Evolutionary conservation across 2,329 filamentous ascomycete species (phyloP).

Genomic region (Phaeophleospora eucalypticola): DNA sequence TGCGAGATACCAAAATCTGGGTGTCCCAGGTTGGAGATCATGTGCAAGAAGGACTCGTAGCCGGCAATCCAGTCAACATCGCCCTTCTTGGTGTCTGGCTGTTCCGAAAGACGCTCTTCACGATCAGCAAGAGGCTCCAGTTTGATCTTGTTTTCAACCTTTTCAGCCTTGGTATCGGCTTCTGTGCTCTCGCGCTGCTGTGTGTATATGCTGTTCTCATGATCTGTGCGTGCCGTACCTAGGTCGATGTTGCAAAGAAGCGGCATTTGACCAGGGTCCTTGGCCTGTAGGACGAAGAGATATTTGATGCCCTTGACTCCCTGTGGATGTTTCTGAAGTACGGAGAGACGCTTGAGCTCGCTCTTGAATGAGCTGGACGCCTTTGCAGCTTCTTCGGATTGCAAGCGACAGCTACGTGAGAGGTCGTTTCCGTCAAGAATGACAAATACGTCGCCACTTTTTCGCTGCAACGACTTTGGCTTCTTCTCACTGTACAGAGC

Average conservation of each 20-base stretch:
- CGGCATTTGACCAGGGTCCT: not conserved
- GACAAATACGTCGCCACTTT: slow-evolving; percentile 9
- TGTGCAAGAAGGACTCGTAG: slow-evolving; percentile 22
- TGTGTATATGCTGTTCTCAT: too few relatives aligned
- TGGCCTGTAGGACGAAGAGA: not conserved
- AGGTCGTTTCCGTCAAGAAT: slow-evolving; percentile 3
- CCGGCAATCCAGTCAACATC: slow-evolving; percentile 16
- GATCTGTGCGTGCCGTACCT: too few relatives aligned
- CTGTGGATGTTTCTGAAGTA: too few relatives aligned
- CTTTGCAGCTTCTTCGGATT: not conserved
- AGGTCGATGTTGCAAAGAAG: not conserved
- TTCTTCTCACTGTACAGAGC: slow-evolving; percentile 3
- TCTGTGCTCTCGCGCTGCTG: not conserved
- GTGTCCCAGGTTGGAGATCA: slow-evolving; percentile 31
- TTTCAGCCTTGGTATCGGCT: slow-evolving; percentile 1
- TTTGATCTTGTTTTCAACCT: slow-evolving; percentile 1
- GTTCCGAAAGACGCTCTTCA: too few relatives aligned
- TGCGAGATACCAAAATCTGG: slow-evolving; percentile 19
- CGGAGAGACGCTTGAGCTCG: too few relatives aligned
- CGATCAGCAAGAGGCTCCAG: not conserved
- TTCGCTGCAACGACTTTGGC: slow-evolving; percentile 2
- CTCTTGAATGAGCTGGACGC: not conserved
- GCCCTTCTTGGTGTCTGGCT: too few relatives aligned
- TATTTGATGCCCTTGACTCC: not conserved
- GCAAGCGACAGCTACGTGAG: not conserved